These are phyloP conservation scores for Mycena rosella DNA, from an alignment of 768 basidiomycete species.

Conservation along the genomic window DNA sequence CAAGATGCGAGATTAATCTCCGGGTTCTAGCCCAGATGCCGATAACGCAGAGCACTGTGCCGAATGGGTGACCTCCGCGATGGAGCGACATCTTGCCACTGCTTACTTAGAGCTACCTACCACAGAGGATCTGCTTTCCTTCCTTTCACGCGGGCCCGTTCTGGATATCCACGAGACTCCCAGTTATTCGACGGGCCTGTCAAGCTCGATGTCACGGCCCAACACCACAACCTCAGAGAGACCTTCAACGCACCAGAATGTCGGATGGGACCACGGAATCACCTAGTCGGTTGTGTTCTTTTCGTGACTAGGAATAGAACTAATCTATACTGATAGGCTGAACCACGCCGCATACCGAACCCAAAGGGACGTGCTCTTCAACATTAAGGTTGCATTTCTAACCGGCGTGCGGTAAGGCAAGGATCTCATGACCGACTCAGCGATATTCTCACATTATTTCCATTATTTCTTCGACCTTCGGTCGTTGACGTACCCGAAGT, in stretches of 20 bases:
- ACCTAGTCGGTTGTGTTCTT: slow-evolving; percentile 15
- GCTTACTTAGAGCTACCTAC: slow-evolving; percentile 17
- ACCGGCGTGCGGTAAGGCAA: slow-evolving; percentile 6
- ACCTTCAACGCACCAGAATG: slow-evolving; percentile 14
- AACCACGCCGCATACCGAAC: slow-evolving; percentile 24
- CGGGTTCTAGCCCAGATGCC: slow-evolving; percentile 13
- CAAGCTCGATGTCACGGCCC: slow-evolving; percentile 15
- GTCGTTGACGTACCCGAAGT: slow-evolving; percentile 16
- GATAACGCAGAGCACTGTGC: slow-evolving; percentile 20
- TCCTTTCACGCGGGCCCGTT: slow-evolving; percentile 25
- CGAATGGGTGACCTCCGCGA: slow-evolving; percentile 1
- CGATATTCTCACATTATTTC: slow-evolving; percentile 15
- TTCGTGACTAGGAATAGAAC: neutral
- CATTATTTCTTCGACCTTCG: slow-evolving; percentile 20
- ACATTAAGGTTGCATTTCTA: slow-evolving; percentile 15
- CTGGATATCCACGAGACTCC: neutral
- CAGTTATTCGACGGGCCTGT: slow-evolving; percentile 2
- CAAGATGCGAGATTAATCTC: neutral
- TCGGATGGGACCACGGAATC: slow-evolving; percentile 5
- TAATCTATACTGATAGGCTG: slow-evolving; percentile 3
- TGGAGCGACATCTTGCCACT: neutral
- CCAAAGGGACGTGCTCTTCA: slow-evolving; percentile 11
- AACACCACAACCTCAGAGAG: neutral
- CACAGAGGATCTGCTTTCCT: slow-evolving; percentile 12
- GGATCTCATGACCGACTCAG: slow-evolving; percentile 28